Percentiles rank a stretch among this genome's conserved stretches.
phyloP scores from a whole-genome alignment of 768 basidiomycete species.

The Tylopilus cervinicoccineus region DNA sequence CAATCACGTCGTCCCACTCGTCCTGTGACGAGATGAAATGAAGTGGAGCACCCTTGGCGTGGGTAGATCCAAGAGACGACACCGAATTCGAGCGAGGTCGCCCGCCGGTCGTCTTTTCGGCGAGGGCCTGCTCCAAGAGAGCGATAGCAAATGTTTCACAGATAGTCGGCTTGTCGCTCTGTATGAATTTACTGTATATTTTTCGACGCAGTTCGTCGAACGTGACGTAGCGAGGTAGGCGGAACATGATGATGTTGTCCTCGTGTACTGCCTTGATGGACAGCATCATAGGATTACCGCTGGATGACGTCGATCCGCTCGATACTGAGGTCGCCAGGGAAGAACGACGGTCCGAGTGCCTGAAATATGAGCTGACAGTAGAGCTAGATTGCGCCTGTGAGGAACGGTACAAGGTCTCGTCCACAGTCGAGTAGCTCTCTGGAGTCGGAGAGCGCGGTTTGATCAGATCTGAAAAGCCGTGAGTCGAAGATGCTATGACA shows the following conservation, averaged over 20 bases:
- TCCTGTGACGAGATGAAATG: slow-evolving; percentile 49
- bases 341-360: slow-evolving; percentile 19
- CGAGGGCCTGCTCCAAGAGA: slow-evolving; percentile 39
- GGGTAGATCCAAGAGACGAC: slow-evolving; percentile 31
- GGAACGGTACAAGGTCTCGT: slow-evolving; percentile 8
- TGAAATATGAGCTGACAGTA: slow-evolving; percentile 2
- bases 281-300: slow-evolving; percentile 29
- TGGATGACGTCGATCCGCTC: slow-evolving; percentile 34
- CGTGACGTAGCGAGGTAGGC: slow-evolving; percentile 43
- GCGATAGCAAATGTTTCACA: slow-evolving; percentile 53
- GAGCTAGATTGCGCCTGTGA: slow-evolving; percentile 8
- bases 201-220: slow-evolving; percentile 52
- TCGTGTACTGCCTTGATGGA: slow-evolving; percentile 64
- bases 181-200: slow-evolving; percentile 64
- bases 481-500: not conserved
- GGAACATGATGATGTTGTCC: slow-evolving; percentile 60
- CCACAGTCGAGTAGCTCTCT: slow-evolving; percentile 11
- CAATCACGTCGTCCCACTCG: slow-evolving; percentile 56
- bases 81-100: slow-evolving; percentile 33
- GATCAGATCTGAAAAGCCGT: slow-evolving; percentile 21
- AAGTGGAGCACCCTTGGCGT: slow-evolving; percentile 25
- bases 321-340: slow-evolving; percentile 34
- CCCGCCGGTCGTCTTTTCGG: slow-evolving; percentile 8
- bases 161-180: slow-evolving; percentile 54
- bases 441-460: slow-evolving; percentile 10